Evolutionary conservation across 805 yeast species (phyloP).

Genomic region (Sungouiella blattae): DNA sequence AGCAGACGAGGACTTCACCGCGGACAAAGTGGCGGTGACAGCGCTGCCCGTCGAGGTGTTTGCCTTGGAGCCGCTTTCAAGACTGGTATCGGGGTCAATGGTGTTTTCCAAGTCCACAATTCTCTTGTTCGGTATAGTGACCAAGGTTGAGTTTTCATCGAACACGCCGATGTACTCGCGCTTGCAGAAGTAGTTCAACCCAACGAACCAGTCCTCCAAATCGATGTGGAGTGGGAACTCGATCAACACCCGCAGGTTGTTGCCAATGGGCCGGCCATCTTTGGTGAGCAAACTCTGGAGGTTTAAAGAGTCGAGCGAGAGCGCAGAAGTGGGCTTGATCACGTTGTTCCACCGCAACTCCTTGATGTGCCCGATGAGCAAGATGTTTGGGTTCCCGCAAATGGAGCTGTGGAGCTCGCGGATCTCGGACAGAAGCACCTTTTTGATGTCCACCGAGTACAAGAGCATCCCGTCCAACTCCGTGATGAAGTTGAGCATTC

Average conservation of each 20-base stretch:
- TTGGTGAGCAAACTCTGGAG: constrained; percentile 22
- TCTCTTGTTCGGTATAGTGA: constrained; percentile 6
- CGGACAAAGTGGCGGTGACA: neutral
- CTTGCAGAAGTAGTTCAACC: constrained; percentile 59
- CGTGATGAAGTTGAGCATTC: constrained; percentile 54
- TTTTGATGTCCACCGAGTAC: constrained; percentile 54
- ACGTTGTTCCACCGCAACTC: constrained; percentile 47
- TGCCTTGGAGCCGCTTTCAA: constrained; percentile 2
- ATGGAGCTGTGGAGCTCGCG: constrained; percentile 62
- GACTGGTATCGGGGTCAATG: constrained; percentile 7
- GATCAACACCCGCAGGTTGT: constrained; percentile 45
- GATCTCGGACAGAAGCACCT: constrained; percentile 56
- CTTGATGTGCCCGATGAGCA: constrained; percentile 56
- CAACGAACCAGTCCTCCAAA: constrained; percentile 74
- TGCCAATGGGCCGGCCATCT: constrained; percentile 32
- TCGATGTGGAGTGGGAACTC: constrained; percentile 67
- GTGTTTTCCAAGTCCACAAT: constrained; percentile 16
- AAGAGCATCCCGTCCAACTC: constrained; percentile 63
- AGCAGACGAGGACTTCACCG: neutral
- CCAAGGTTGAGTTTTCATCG: constrained; percentile 7
- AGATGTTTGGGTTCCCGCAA: constrained; percentile 53
- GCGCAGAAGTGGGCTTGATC: constrained; percentile 27
- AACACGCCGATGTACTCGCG: constrained; percentile 47
- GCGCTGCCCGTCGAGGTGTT: neutral
- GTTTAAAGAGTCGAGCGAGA: constrained; percentile 16